Evolutionary conservation across 441 rosid genomes (phyloP), one percentile per base, ranked within the genome.

Genomic region (Corymbia citriodora): DNA sequence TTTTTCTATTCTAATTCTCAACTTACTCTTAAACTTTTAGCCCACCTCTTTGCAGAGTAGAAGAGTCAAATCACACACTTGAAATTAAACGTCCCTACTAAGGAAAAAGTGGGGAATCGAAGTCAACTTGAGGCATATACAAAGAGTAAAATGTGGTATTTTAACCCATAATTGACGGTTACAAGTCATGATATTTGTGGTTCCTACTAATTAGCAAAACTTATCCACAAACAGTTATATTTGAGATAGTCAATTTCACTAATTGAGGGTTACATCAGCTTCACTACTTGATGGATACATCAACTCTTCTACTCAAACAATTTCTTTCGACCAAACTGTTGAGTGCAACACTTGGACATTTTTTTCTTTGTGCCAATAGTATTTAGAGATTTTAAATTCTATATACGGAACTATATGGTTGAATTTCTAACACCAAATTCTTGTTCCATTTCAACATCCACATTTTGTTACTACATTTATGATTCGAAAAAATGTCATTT

Each of bases 321-420:
- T 6, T 11, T 40, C 9, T 40, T 4, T 21, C 0, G 0, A 21
- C 15, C 36, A 63, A 63, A 14, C 10, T 6, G 0, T 63, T 9
- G 2, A 63, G 36, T 31, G 31, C 2, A 68, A 68, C 23, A 16
- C 79, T 8, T 1, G 23, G 21, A 4, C 40, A 1, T 31, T 31
- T 16, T 68, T n/a, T 31, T 31, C 25, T 1, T 59, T 1, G 74
- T 33, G 81, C 10, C 48, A 9, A 18, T 1, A 1, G 0, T 68
- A 19, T 68, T 10, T 16, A 4, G 10, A 31, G 31, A 68, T 31
- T 16, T 68, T 68, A 3, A 68, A 31, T 33, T 72, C 4, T 72
- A 36, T 18, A 10, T 5, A 18, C 14, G 4, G 8, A 33, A 36
- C 27, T 72, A 72, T 2, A 33, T 19, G 23, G 8, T 18, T 10